Base-by-base conservation (phyloP, 108 stramenopile species). In the Cyclostephanos tholiformis region DNA sequence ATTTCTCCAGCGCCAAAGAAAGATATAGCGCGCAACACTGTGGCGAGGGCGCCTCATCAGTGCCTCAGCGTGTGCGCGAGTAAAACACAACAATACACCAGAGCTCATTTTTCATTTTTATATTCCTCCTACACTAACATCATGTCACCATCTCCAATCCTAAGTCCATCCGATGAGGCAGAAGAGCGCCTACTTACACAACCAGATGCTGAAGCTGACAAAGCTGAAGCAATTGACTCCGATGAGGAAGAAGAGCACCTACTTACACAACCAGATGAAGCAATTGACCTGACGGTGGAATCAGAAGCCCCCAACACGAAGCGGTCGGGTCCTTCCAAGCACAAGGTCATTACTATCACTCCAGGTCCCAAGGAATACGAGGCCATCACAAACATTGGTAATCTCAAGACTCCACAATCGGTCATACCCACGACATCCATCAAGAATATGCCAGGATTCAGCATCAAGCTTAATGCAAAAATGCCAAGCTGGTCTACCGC, bases 401-500 rank as follows among this genome's bases (percentile, higher is more conserved):
- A n/a, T n/a, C n/a, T n/a, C n/a, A n/a, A n/a, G n/a, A n/a, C n/a
- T 36, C 36, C 36, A 36, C 36, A 36, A 36, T 36, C 36, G 36
- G 36, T 36, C 36, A 36, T 36, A 36, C 36, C 36, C 36, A 36
- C 36, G 36, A 32, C 32, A 32, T 32, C 32, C 32, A 32, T 32
- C 32, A 32, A 32, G 32, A 32, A 32, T 32, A 32, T 32, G 32
- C 32, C 32, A 32, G 32, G 32, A 32, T 32, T 32, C 32, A 32
- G 36, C 36, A 6, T 36, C 36, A 36, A 36, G 36, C 36, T 36
- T 36, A 36, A 36, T 36, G 36, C 36, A 41, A 41, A 41, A 41
- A 41, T 46, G 44, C 44, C 44, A 46, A 46, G 44, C 44, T 46
- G 44, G 44, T 46, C 44, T 46, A 46, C 44, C 44, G 44, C 44